These are phyloP conservation scores for Claviceps quebecensis DNA, from an alignment of 2,329 filamentous ascomycete genomes.

Conservation along the genomic window DNA sequence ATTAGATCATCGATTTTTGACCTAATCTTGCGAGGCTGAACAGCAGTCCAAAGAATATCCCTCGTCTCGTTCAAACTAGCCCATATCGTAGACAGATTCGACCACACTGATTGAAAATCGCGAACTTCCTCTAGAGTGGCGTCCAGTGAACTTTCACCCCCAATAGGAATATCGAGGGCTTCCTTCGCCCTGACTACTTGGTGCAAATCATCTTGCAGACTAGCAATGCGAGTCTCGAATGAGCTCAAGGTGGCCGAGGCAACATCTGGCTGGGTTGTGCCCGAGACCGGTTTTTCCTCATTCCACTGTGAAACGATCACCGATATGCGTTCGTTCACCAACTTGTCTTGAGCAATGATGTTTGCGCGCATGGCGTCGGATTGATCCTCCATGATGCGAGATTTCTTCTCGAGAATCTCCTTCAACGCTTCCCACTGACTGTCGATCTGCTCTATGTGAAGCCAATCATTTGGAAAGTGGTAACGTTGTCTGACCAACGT, in stretches of 20 bases:
- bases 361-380: slow-evolving; percentile 90
- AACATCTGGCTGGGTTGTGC: slow-evolving; percentile 78
- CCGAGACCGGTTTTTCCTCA: slow-evolving; percentile 92
- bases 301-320: slow-evolving; percentile 84
- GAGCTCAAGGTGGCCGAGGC: slow-evolving; percentile 68
- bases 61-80: slow-evolving; percentile 86
- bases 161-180: slow-evolving; percentile 76
- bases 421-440: slow-evolving; percentile 90
- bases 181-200: slow-evolving; percentile 97
- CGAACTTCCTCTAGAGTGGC: slow-evolving; percentile 88
- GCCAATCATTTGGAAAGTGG: slow-evolving; percentile 86
- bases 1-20: slow-evolving; percentile 80
- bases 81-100: slow-evolving; percentile 90
- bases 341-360: slow-evolving; percentile 83
- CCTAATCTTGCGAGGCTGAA: slow-evolving; percentile 86
- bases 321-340: slow-evolving; percentile 75
- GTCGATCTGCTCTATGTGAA: slow-evolving; percentile 90
- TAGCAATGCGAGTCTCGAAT: slow-evolving; percentile 76
- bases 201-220: slow-evolving; percentile 72
- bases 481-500: slow-evolving; percentile 84
- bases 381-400: slow-evolving; percentile 91
- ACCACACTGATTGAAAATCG: slow-evolving; percentile 98
- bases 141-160: slow-evolving; percentile 66
- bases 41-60: slow-evolving; percentile 86
- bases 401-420: slow-evolving; percentile 81